Evolutionary conservation across 805 yeast species (phyloP).

Genomic region (Sugiyamaella marilandica): DNA sequence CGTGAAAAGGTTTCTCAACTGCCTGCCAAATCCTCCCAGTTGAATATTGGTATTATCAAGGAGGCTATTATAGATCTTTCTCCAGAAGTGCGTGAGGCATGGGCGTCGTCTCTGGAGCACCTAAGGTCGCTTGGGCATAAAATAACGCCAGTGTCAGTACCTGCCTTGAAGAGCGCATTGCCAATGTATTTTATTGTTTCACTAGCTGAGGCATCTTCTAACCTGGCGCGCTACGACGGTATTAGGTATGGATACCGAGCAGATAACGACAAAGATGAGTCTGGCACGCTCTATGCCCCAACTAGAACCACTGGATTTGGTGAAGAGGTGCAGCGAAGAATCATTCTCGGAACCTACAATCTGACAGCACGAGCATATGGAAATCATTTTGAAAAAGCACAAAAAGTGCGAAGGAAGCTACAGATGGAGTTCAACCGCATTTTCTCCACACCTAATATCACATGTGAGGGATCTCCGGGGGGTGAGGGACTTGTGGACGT

Average conservation of each 20-base stretch:
- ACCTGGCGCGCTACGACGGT: slow-evolving; percentile 87
- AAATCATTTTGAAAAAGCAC: slow-evolving; percentile 75
- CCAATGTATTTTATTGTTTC: slow-evolving; percentile 85
- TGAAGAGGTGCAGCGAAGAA: slow-evolving; percentile 74
- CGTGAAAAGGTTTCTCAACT: slow-evolving; percentile 13
- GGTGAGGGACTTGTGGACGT: slow-evolving; percentile 51
- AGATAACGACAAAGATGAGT: slow-evolving; percentile 29
- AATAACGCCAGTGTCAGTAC: slow-evolving; percentile 62
- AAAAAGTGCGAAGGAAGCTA: slow-evolving; percentile 53
- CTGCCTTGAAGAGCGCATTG: slow-evolving; percentile 58
- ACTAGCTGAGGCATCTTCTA: slow-evolving; percentile 92
- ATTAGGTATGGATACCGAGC: slow-evolving; percentile 70
- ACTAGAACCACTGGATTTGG: slow-evolving; percentile 73
- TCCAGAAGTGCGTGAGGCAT: slow-evolving; percentile 40
- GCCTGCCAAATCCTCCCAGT: slow-evolving; percentile 10
- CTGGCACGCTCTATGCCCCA: slow-evolving; percentile 43
- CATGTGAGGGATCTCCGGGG: slow-evolving; percentile 12
- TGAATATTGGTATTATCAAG: slow-evolving; percentile 66
- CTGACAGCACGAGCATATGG: slow-evolving; percentile 68
- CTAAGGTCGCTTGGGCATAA: slow-evolving; percentile 48
- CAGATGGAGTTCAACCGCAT: slow-evolving; percentile 61
- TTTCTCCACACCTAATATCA: slow-evolving; percentile 49
- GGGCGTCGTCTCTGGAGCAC: slow-evolving; percentile 42
- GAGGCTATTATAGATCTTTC: slow-evolving; percentile 62
- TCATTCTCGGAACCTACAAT: slow-evolving; percentile 81